Conservation (phyloP, 1,284 basidiomycete genomes). For the Cryptococcus neoformans region DNA sequence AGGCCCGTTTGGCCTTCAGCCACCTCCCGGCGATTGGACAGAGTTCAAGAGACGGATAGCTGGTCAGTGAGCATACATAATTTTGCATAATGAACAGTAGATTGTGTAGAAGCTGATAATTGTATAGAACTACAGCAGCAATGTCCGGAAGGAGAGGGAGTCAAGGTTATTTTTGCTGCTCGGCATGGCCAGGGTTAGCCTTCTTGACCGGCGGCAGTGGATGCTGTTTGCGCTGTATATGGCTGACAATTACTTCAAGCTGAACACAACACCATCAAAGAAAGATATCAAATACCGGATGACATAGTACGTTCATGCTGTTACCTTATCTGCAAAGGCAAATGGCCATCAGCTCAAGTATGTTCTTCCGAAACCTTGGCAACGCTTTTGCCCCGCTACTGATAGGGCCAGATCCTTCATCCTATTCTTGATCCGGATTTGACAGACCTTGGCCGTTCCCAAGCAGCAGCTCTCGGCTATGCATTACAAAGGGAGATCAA, state of each 20-base stretch:
- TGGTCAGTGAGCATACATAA: slow-evolving; percentile 8
- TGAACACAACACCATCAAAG: slow-evolving; percentile 29
- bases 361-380: background rate
- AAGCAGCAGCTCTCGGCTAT: slow-evolving; percentile 20
- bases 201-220: background rate
- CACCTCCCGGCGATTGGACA: slow-evolving; percentile 19
- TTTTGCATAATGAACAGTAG: too few species aligned
- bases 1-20: slow-evolving; percentile 21
- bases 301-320: slow-evolving; percentile 2
- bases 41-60: slow-evolving; percentile 19
- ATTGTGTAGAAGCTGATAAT: background rate
- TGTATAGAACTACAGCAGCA: slow-evolving; percentile 16
- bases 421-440: slow-evolving; percentile 29
- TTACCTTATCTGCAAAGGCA: background rate
- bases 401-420: slow-evolving; percentile 17
- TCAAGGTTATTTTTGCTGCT: slow-evolving; percentile 31
- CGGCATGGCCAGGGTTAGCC: slow-evolving; percentile 31
- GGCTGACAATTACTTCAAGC: slow-evolving; percentile 7
- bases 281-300: slow-evolving; percentile 18
- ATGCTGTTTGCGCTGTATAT: background rate
- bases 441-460: slow-evolving; percentile 20
- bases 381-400: background rate
- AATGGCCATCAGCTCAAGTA: slow-evolving; percentile 1
- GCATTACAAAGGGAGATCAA: slow-evolving; percentile 19
- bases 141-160: slow-evolving; percentile 16